Percentiles rank a stretch among this genome's conserved stretches.
These are phyloP conservation scores for Yamadazyma sp. DNA, from an alignment of 1,139 yeast species.

Conservation along the genomic window DNA sequence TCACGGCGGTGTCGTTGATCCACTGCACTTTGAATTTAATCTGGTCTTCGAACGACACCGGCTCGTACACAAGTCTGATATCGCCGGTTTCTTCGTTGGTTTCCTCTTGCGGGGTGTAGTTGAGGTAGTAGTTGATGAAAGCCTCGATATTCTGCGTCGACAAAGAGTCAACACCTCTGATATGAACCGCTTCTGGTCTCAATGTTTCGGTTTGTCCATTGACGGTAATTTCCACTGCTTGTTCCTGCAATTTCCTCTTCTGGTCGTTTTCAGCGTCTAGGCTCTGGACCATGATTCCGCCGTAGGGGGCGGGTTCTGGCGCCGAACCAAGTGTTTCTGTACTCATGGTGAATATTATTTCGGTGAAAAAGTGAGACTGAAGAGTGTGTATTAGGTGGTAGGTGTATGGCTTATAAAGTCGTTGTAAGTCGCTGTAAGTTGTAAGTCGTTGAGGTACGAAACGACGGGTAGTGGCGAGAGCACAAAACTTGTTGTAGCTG, in stretches of 20 bases:
- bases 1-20: conserved; percentile 66
- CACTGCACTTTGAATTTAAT: conserved; percentile 56
- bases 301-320: conserved; percentile 40
- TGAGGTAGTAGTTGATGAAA: conserved; percentile 52
- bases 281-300: conserved; percentile 43
- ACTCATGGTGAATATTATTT: neutral
- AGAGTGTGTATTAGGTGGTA: too few relatives aligned
- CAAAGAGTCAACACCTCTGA: conserved; percentile 68
- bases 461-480: too few relatives aligned
- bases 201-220: conserved; percentile 30
- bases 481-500: too few relatives aligned
- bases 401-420: too few relatives aligned
- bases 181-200: conserved; percentile 51
- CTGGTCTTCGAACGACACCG: conserved; percentile 28
- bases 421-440: too few relatives aligned
- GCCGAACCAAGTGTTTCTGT: neutral
- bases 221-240: conserved; percentile 34
- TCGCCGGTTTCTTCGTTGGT: conserved; percentile 20
- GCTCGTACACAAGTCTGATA: conserved; percentile 21
- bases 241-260: conserved; percentile 30
- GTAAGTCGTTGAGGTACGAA: too few relatives aligned
- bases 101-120: conserved; percentile 25
- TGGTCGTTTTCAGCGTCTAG: conserved; percentile 39
- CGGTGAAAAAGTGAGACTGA: neutral
- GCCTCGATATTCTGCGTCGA: conserved; percentile 63